These are phyloP conservation scores for Piper longum DNA, from an alignment of 164 flowering plant genomes.

Conservation along the genomic window DNA sequence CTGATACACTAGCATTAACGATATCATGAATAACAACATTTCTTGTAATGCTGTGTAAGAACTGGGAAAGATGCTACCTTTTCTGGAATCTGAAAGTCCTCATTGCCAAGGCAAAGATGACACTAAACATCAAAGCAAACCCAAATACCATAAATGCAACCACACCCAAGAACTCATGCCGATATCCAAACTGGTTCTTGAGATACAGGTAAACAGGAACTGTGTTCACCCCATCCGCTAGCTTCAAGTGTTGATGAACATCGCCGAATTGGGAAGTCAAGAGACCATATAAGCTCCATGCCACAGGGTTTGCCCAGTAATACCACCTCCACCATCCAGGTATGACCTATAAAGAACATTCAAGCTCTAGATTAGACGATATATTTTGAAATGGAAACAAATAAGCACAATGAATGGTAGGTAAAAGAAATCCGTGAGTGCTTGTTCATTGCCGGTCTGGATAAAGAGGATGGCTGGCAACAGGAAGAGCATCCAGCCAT, in stretches of 20 bases:
- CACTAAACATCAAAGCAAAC: constrained; percentile 52
- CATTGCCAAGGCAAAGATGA: constrained; percentile 68
- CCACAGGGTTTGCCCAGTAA: constrained; percentile 15
- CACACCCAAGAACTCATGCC: constrained; percentile 55
- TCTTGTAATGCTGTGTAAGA: not conserved
- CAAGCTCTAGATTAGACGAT: not conserved
- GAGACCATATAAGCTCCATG: constrained; percentile 81
- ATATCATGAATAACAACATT: too few species aligned
- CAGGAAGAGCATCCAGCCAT: too few species aligned
- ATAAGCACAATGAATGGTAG: too few species aligned
- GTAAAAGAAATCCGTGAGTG: too few species aligned
- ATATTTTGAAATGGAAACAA: too few species aligned
- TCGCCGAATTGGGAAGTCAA: constrained; percentile 68
- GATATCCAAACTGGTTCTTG: constrained; percentile 44
- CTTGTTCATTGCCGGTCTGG: too few species aligned
- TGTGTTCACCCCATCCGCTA: constrained; percentile 33
- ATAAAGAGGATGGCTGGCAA: too few species aligned
- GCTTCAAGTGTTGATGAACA: constrained; percentile 25
- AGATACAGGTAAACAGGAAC: constrained; percentile 28
- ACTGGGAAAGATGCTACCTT: constrained; percentile 25
- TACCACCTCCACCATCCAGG: constrained; percentile 98
- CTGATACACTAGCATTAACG: too few species aligned
- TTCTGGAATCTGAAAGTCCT: constrained; percentile 79
- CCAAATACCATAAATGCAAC: constrained; percentile 51
- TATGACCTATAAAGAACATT: constrained; percentile 31